Evolutionary conservation across 2,329 filamentous ascomycete species (phyloP).

Genomic region (Plectosphaerella cucumerina): DNA sequence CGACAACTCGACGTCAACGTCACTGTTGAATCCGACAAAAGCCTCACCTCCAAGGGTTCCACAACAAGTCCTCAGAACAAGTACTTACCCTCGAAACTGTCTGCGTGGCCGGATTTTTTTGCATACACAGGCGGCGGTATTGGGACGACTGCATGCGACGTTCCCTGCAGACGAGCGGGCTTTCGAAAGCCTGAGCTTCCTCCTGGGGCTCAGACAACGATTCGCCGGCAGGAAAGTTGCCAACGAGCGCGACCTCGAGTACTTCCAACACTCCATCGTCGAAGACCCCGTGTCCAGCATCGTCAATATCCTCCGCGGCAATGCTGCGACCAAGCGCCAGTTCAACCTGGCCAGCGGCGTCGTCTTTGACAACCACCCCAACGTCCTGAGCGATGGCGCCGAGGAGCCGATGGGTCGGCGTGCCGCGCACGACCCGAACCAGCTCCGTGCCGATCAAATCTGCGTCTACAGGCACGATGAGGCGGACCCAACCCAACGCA

Average conservation of each 20-base stretch:
- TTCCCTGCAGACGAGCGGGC: not conserved
- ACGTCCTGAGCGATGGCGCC: not conserved
- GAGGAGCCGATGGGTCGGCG: not conserved
- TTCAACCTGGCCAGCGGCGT: not conserved
- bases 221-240: not conserved
- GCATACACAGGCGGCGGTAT: not conserved
- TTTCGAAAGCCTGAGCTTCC: not conserved
- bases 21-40: constrained; percentile 16
- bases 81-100: constrained; percentile 21
- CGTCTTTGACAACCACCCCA: not conserved
- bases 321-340: not conserved
- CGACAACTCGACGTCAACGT: constrained; percentile 18
- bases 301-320: not conserved
- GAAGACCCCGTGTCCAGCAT: not conserved
- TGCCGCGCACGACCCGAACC: not conserved
- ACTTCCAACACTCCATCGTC: not conserved
- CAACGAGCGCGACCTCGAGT: not conserved
- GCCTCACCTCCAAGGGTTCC: constrained; percentile 19
- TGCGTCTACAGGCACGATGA: constrained; percentile 12
- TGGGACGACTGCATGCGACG: not conserved
- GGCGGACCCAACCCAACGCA: constrained; percentile 2
- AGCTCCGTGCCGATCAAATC: not conserved
- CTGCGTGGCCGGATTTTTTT: constrained; percentile 23
- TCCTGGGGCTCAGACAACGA: not conserved
- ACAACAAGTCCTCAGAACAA: constrained; percentile 24